Percentiles rank a stretch among this genome's conserved stretches.
phyloP scores from a whole-genome alignment of 305 asterid species.

The Plantago lanceolata region DNA sequence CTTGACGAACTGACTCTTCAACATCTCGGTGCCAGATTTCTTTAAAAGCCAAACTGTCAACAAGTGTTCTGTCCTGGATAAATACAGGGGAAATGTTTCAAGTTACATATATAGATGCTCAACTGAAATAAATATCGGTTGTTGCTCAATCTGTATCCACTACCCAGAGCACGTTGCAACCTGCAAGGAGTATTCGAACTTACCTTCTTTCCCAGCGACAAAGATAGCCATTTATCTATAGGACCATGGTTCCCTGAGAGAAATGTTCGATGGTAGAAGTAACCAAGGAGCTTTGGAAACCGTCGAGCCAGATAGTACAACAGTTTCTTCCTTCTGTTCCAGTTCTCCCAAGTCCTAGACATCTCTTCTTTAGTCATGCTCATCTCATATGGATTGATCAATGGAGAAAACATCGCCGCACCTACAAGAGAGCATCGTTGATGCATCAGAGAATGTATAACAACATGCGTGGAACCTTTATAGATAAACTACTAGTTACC shows the following conservation, averaged over 20 bases:
- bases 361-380: constrained; percentile 74
- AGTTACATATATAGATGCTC: neutral
- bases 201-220: constrained; percentile 65
- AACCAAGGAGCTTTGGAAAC: constrained; percentile 57
- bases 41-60: constrained; percentile 43
- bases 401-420: constrained; percentile 70
- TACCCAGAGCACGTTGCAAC: neutral
- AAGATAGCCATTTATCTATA: constrained; percentile 59
- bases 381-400: constrained; percentile 70
- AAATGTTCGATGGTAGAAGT: constrained; percentile 56
- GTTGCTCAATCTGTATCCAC: neutral
- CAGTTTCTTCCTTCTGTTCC: constrained; percentile 53
- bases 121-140: neutral
- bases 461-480: neutral
- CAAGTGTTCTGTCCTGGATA: constrained; percentile 53
- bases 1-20: constrained; percentile 75
- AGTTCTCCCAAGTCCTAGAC: constrained; percentile 60
- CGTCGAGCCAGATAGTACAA: constrained; percentile 64
- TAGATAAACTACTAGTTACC: neutral
- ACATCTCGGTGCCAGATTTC: constrained; percentile 80
- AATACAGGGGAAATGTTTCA: neutral
- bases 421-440: constrained; percentile 37
- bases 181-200: constrained; percentile 17
- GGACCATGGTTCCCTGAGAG: constrained; percentile 75
- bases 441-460: constrained; percentile 3